Evolutionary conservation across 805 yeast genomes (phyloP).

Genomic region (Brettanomyces sp.): DNA sequence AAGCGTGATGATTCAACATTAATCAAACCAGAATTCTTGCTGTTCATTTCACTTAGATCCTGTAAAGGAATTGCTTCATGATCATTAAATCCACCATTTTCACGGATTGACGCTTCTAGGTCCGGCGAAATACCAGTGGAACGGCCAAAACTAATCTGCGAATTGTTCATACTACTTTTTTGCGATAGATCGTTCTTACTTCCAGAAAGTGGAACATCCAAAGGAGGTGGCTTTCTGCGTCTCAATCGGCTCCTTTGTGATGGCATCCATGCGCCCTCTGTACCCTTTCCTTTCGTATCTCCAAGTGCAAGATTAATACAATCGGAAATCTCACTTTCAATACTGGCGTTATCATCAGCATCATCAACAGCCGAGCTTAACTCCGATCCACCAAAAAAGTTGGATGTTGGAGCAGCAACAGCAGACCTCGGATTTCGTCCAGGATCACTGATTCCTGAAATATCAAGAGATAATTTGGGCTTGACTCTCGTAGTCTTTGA

Average conservation of each 20-base stretch:
- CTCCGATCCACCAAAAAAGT: background rate
- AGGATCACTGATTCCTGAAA: no score
- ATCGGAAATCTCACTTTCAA: constrained; percentile 12
- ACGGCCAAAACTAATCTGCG: no score
- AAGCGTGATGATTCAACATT: no score
- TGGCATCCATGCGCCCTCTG: constrained; percentile 16
- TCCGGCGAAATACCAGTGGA: no score
- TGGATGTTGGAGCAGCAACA: background rate
- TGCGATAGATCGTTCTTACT: no score
- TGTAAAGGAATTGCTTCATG: background rate
- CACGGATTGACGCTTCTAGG: no score
- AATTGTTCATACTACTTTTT: no score
- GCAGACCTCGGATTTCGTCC: background rate
- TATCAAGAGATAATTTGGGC: background rate
- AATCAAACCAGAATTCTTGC: no score
- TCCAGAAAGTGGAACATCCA: background rate
- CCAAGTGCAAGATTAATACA: constrained; percentile 16
- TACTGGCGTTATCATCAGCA: constrained; percentile 2
- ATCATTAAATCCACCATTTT: no score
- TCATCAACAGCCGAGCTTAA: constrained; percentile 3
- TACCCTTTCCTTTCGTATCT: constrained; percentile 2
- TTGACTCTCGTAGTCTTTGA: background rate
- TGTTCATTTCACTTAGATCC: no score
- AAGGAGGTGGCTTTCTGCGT: constrained; percentile 1
- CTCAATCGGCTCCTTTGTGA: background rate